A percentile compares a stretch with the other conserved stretches of the same genome.
Evolutionary conservation across 2,329 filamentous ascomycete species (phyloP).

Genomic region (Nigrospora osmanthi): DNA sequence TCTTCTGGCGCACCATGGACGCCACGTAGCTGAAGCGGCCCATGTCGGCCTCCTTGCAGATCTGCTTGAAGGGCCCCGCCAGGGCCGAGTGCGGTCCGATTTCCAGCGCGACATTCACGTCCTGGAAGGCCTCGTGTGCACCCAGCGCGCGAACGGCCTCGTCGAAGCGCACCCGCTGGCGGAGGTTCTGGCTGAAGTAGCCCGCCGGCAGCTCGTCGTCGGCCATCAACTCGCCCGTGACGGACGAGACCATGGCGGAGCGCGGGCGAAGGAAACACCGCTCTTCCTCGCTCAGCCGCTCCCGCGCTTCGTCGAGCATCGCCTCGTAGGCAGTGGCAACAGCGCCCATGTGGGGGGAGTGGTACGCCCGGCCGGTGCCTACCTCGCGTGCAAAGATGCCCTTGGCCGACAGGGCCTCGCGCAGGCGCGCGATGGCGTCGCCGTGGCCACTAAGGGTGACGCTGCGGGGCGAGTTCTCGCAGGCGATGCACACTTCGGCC

Average conservation of each 20-base stretch:
- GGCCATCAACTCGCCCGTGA: too few species aligned
- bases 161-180: too few species aligned
- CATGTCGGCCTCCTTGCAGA: slow-evolving; percentile 9
- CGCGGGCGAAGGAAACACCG: background rate
- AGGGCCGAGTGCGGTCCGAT: slow-evolving; percentile 20
- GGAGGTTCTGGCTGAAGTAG: too few species aligned
- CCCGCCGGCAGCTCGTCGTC: too few species aligned
- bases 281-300: background rate
- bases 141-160: background rate
- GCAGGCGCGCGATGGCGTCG: slow-evolving; percentile 29
- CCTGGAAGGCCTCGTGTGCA: slow-evolving; percentile 5
- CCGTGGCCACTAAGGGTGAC: slow-evolving; percentile 40
- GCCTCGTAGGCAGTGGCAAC: background rate
- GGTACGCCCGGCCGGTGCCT: slow-evolving; percentile 33
- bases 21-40: slow-evolving; percentile 8
- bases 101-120: slow-evolving; percentile 9
- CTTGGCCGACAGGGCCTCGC: slow-evolving; percentile 27
- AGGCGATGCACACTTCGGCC: slow-evolving; percentile 7
- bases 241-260: too few species aligned
- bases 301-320: slow-evolving; percentile 29
- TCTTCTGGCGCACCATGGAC: slow-evolving; percentile 8
- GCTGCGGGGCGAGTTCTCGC: slow-evolving; percentile 33
- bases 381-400: slow-evolving; percentile 38
- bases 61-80: slow-evolving; percentile 19
- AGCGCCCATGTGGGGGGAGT: slow-evolving; percentile 24